A percentile compares a stretch with the other conserved stretches of the same genome.
Conservation (phyloP, 192 early-diverging fungal species). For the Podila epigama region DNA sequence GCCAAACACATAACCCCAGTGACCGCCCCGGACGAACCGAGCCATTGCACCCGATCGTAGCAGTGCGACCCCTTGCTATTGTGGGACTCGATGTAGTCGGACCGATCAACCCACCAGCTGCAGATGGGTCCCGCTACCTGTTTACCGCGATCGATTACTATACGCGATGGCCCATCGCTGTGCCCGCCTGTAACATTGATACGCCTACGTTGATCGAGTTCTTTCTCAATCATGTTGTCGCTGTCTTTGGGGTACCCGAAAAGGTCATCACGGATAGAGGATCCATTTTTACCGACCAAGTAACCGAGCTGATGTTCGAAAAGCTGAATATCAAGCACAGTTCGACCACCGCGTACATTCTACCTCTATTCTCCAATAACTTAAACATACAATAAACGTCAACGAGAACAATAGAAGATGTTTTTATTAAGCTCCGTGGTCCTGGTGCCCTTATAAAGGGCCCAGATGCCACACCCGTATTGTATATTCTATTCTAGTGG, state of each 20-base stretch:
- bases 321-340: neutral
- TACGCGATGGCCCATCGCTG: neutral
- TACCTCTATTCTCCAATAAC: too few relatives aligned
- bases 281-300: conserved; percentile 3
- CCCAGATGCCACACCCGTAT: too few relatives aligned
- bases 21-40: neutral
- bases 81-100: neutral
- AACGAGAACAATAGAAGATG: too few relatives aligned
- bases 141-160: neutral
- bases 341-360: conserved; percentile 15
- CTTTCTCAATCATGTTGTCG: neutral
- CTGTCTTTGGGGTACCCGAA: conserved; percentile 9
- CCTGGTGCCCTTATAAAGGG: too few relatives aligned
- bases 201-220: neutral
- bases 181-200: neutral
- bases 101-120: neutral
- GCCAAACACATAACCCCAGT: conserved; percentile 5
- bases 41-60: neutral
- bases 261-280: conserved; percentile 21
- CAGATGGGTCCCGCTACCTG: neutral
- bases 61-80: neutral
- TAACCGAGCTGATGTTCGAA: neutral
- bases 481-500: too few relatives aligned
- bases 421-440: too few relatives aligned
- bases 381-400: too few relatives aligned